Conservation (phyloP, 805 yeast species). For the Naumovozyma dairenensis region DNA sequence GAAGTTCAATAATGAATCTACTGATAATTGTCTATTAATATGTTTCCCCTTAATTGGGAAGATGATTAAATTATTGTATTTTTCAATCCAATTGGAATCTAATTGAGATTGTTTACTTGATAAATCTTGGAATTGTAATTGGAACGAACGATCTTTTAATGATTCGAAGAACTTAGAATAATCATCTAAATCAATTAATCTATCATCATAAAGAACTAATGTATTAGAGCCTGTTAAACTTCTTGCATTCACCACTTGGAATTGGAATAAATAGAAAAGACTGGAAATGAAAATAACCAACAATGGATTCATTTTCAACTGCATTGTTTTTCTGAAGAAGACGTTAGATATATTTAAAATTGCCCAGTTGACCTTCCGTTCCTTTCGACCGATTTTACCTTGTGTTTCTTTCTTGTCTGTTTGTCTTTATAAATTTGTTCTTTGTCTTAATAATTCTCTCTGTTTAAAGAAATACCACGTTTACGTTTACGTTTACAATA, state of each 20-base stretch:
- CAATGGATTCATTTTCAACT: no score
- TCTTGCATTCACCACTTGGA: constrained; percentile 3
- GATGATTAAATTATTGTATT: constrained; percentile 47
- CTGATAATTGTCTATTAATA: constrained; percentile 33
- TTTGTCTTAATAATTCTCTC: no score
- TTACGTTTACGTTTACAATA: no score
- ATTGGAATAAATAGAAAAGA: neutral
- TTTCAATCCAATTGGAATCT: constrained; percentile 30
- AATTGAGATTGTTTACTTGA: constrained; percentile 14
- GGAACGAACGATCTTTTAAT: constrained; percentile 29
- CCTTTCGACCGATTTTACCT: no score
- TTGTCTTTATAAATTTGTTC: no score
- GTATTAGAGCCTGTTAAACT: constrained; percentile 19
- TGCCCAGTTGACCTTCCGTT: no score
- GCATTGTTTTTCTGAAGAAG: no score
- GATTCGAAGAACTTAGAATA: constrained; percentile 22
- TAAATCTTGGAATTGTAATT: constrained; percentile 15
- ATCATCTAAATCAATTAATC: constrained; percentile 18
- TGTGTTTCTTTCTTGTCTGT: no score
- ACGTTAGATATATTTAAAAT: no score
- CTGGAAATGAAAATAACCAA: no score
- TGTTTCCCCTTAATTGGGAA: constrained; percentile 48
- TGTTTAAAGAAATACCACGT: no score
- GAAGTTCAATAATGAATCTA: constrained; percentile 47
- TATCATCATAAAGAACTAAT: constrained; percentile 28